Evolutionary conservation across 2,329 filamentous ascomycete species (phyloP), one percentile per base, ranked within the genome.

Genomic region (Colletotrichum filicis): DNA sequence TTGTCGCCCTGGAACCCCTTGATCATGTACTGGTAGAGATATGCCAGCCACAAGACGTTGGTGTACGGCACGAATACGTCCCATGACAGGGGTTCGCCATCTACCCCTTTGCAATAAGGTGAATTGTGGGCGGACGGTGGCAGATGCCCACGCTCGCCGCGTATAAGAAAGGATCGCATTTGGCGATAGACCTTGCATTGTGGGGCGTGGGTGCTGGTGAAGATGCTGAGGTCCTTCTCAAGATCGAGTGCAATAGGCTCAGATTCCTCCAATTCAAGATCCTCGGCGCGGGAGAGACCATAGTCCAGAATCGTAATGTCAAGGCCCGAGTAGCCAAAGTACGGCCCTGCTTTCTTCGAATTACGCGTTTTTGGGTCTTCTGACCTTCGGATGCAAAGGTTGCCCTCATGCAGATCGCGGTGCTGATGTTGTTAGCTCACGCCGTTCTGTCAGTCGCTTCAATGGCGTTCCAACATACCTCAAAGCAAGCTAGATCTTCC

Each of bases 221-320:
- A 92, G 28, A 92, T 81, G 67, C 84, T 81, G 24, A 92, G 84
- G 68, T 92, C 91, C 55, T 85, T 84, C 76, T 92, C 91, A 11
- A 92, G 83, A 75, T 92, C 89, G 74, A 87, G 89, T 2, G 87
- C 89, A 7, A 90, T 84, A 2, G 82, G 79, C 30, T 82, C 80
- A n/a, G 74, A 22, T 11, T 78, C 76, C 5, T 71, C 61, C 4
- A 78, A 66, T 1, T 78, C 79, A 5, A 84, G 74, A 63, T 88
- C 82, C 35, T 86, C 86, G 3, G 90, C 90, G 22, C 91, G 86
- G 1, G 91, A 92, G 16, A 92, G 84, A 0, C 90, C 91, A 74
- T 92, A 92, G 79, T 92, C 91, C 5, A 92, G 83, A 53, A 92
- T 89, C 0, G 91, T 92, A 59, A 92, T 88, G 68, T 92, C 89